Percentiles rank a stretch among this genome's conserved stretches.
phyloP scores from a whole-genome alignment of 495 filamentous ascomycete genomes.

The Trichoderma reesei region DNA sequence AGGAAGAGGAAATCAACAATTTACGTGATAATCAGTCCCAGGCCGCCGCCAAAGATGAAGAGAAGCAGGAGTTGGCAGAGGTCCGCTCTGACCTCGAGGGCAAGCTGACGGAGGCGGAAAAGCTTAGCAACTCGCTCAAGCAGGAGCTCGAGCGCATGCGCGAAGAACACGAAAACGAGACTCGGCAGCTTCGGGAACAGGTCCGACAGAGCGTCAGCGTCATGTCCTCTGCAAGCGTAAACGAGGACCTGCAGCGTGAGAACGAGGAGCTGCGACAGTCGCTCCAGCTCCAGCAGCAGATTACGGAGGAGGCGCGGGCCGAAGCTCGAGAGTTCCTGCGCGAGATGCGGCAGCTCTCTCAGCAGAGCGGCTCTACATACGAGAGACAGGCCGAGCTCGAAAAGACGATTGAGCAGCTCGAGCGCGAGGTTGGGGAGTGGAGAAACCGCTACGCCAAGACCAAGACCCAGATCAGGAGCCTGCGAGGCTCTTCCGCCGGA shows the following conservation, averaged over 20 bases:
- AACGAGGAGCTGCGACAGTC: constrained; percentile 63
- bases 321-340: constrained; percentile 76
- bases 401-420: constrained; percentile 59
- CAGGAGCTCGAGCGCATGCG: constrained; percentile 66
- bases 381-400: constrained; percentile 73
- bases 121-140: constrained; percentile 64
- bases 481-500: constrained; percentile 71
- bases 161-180: constrained; percentile 52
- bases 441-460: constrained; percentile 76
- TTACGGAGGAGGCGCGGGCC: constrained; percentile 81
- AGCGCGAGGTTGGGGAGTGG: constrained; percentile 80
- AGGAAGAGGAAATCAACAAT: constrained; percentile 22
- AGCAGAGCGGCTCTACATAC: constrained; percentile 65
- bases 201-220: constrained; percentile 35
- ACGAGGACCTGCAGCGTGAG: constrained; percentile 57
- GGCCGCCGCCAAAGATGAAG: constrained; percentile 37
- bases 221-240: constrained; percentile 22
- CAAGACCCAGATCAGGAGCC: constrained; percentile 73
- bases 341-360: constrained; percentile 82
- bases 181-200: constrained; percentile 53
- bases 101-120: constrained; percentile 68
- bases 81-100: constrained; percentile 63
- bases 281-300: constrained; percentile 61
- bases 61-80: constrained; percentile 64
- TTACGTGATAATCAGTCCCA: constrained; percentile 31